Evolutionary conservation across 192 early-diverging fungal species (phyloP), one percentile per base, ranked within the genome.

Genomic region (Helicostylum pulchrum): DNA sequence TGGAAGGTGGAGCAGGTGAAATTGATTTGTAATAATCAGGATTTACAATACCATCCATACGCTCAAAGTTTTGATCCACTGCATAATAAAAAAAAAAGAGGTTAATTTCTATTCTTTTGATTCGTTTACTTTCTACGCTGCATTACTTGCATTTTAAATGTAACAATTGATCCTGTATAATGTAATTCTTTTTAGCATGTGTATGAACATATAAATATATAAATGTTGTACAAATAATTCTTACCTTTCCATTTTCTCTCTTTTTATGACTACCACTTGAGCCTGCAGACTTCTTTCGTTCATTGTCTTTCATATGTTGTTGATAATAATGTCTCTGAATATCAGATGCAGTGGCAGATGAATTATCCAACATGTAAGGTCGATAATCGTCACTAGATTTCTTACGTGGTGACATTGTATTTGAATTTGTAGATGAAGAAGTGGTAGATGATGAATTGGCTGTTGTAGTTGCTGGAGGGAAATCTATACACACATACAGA

Each of bases 31-130:
- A 23, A 17, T 73, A 67, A 14, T 76, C 66, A 30, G 52, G 7
- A n/a, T 74, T 78, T 26, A 81, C 67, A 54, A 78, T 78, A 5
- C 74, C 79, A 50, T 81, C 73, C 79, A 81, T 81, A 15, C 67
- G 62, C 31, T 60, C 58, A 66, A 78, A 68, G 46, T 80, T 77
- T 20, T 64, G 67, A 51, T 80, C 65, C 58, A 78, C 76, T 77
- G 53, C 17, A 58, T 70, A 43, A 64, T 5, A 20, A 31, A 21
- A 62, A 48, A 17, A 19, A 44, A 32, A 36, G 2, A 17, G 17
- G 12, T 51, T 51, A 20, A 6, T 56, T 15, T 39, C n/a, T 56
- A 32, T 56, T 15, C 4, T 26, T 14, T 31, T 9, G 7, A 23
- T 2, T 32, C 15, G 4, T 5, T 56, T 39, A 9, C 9, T 39